Percentiles rank a stretch among this genome's conserved stretches.
Conservation (phyloP, 2,329 filamentous ascomycete species). For the Apiospora sp. region DNA sequence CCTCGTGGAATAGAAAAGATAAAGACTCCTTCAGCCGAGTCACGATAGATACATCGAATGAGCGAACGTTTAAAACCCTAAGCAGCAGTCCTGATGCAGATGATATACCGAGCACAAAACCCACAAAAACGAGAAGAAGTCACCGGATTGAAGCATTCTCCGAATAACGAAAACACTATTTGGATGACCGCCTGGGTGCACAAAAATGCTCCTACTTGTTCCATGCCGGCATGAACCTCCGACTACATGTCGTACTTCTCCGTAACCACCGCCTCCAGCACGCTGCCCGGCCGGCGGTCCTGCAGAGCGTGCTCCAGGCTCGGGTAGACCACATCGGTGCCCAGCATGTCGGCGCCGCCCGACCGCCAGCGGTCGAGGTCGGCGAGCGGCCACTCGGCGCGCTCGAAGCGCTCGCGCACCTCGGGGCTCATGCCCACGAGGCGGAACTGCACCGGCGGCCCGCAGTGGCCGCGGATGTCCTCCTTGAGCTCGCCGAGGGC, state of each 20-base stretch:
- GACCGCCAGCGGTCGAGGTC: constrained; percentile 32
- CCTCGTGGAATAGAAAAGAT: neutral
- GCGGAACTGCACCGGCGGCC: constrained; percentile 38
- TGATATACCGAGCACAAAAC: neutral
- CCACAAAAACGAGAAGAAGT: neutral
- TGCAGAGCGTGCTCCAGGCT: constrained; percentile 40
- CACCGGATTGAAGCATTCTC: neutral
- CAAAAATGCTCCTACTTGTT: neutral
- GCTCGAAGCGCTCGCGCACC: constrained; percentile 37
- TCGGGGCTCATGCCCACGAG: constrained; percentile 36
- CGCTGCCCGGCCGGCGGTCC: constrained; percentile 38
- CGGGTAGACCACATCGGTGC: constrained; percentile 38
- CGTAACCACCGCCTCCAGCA: constrained; percentile 38
- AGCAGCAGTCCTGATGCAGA: neutral
- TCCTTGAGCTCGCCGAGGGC: constrained; percentile 43
- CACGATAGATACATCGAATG: neutral
- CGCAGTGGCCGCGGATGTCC: constrained; percentile 40
- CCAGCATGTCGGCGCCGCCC: neutral
- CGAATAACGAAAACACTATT: neutral
- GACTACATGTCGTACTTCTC: constrained; percentile 34
- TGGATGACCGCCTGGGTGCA: neutral
- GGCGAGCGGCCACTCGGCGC: constrained; percentile 38
- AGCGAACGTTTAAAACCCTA: too few relatives aligned
- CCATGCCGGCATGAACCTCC: neutral
- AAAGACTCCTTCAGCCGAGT: neutral